Conservation (phyloP, 495 filamentous ascomycete genomes). For the Tuber melanosporum region DNA sequence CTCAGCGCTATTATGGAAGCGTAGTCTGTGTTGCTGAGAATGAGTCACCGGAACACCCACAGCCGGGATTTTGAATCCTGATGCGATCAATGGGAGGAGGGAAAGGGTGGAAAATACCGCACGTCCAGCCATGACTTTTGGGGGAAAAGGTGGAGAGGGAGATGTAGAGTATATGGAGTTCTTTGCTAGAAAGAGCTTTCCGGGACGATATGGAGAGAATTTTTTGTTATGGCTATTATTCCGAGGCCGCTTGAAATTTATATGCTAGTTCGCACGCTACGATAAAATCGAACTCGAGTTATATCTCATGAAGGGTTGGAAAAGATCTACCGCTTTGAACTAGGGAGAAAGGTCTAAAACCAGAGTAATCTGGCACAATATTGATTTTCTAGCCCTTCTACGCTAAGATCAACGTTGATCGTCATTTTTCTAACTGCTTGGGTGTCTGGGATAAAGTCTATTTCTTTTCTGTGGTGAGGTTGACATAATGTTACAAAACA, state of each 20-base stretch:
- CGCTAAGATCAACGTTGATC: neutral
- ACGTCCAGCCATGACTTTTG: neutral
- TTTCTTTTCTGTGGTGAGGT: neutral
- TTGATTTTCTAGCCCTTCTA: neutral
- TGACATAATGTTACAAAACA: neutral
- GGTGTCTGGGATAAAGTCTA: neutral
- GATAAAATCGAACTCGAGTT: neutral
- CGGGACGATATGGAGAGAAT: neutral
- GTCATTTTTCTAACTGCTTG: neutral
- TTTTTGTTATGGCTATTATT: neutral
- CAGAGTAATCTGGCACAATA: neutral
- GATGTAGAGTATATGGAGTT: neutral
- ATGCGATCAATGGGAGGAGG: constrained; percentile 3
- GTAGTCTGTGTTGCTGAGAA: constrained; percentile 1
- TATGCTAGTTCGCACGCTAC: neutral
- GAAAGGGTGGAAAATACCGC: constrained; percentile 8
- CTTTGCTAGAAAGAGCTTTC: neutral
- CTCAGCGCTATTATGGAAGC: neutral
- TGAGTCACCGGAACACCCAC: neutral
- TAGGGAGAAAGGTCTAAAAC: neutral
- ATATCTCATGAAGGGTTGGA: constrained; percentile 2
- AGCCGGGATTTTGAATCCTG: neutral
- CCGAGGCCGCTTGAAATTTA: neutral
- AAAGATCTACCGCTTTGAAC: neutral
- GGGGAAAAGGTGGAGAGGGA: neutral